phyloP scores from a whole-genome alignment of 2,329 filamentous ascomycete species.

The Ascochyta lentis region DNA sequence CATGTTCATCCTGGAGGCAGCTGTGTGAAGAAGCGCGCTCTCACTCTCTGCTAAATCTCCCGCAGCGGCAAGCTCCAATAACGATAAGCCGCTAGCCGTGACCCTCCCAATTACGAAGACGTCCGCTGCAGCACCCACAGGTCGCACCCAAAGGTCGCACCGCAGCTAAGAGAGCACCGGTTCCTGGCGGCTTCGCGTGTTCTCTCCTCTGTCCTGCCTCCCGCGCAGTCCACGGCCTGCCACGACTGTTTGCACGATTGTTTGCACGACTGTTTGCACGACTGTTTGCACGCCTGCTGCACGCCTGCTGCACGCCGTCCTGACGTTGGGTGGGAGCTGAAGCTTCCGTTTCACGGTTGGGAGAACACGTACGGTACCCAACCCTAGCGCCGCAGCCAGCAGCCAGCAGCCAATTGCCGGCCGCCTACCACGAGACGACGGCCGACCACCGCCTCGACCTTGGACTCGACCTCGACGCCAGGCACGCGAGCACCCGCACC shows the following conservation, averaged over 20 bases:
- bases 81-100: conserved; percentile 9
- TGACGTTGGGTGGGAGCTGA: not conserved
- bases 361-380: not conserved
- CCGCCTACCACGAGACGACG: not conserved
- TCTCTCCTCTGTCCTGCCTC: not conserved
- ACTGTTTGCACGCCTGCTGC: conserved; percentile 1
- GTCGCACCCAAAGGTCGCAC: not conserved
- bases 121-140: not conserved
- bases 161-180: conserved; percentile 1
- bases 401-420: not conserved
- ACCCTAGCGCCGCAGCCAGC: conserved; percentile 9
- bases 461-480: not conserved
- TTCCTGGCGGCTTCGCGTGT: conserved; percentile 7
- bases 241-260: not conserved
- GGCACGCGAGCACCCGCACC: conserved; percentile 14
- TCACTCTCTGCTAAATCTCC: not conserved
- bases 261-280: not conserved
- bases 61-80: not conserved
- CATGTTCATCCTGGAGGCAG: not conserved
- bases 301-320: not conserved
- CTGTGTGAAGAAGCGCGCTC: not conserved
- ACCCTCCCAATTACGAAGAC: not conserved
- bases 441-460: not conserved
- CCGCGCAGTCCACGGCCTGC: not conserved
- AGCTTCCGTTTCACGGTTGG: conserved; percentile 6